Percentiles rank a stretch among this genome's conserved stretches.
These are phyloP conservation scores for Suillus americanus DNA, from an alignment of 768 basidiomycete species.

Conservation along the genomic window DNA sequence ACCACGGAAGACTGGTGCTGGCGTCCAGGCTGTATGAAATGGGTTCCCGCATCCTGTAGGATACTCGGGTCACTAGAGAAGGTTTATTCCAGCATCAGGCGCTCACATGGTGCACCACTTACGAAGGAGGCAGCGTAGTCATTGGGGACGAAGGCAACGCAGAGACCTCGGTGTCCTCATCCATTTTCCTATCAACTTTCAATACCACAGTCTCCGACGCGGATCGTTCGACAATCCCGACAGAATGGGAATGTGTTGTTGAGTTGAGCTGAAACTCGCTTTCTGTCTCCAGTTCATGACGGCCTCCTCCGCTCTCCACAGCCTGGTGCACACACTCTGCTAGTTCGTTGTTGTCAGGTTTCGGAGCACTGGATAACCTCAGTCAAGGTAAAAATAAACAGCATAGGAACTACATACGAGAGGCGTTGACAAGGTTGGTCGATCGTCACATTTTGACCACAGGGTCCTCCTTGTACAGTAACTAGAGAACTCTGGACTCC, in stretches of 20 bases:
- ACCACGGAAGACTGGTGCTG: background rate
- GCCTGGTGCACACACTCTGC: background rate
- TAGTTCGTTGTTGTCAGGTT: background rate
- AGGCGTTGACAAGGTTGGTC: background rate
- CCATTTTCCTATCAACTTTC: background rate
- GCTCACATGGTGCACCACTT: background rate
- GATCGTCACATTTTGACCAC: background rate
- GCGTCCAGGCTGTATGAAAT: background rate
- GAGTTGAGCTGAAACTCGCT: background rate
- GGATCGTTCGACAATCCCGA: background rate
- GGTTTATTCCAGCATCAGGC: background rate
- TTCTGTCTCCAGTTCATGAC: background rate
- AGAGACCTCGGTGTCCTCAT: background rate
- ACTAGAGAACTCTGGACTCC: background rate
- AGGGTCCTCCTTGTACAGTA: background rate
- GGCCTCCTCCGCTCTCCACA: background rate
- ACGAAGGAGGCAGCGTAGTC: background rate
- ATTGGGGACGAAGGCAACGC: background rate
- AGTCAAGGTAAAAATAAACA: background rate
- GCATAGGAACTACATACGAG: background rate
- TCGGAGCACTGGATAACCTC: background rate
- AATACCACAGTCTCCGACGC: background rate
- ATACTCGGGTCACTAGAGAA: background rate
- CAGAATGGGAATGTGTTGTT: background rate
- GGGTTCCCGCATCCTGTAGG: background rate